Conservation (phyloP, 2,329 filamentous ascomycete species). For the Ophiosphaerella narmari region DNA sequence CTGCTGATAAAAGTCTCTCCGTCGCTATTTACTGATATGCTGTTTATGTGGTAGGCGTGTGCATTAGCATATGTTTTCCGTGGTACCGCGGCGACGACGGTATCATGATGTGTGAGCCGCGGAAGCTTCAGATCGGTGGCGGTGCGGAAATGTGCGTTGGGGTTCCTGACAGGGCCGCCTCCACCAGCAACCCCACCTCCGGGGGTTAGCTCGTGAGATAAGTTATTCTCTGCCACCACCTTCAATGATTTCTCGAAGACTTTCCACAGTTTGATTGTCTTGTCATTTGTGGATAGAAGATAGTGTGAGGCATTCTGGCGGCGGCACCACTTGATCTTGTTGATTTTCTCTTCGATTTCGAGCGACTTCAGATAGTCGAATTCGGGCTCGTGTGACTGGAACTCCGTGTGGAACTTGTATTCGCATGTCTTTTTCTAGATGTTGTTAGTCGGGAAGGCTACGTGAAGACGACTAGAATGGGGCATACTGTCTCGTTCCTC, state of each 20-base stretch:
- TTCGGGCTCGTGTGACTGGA: constrained; percentile 98
- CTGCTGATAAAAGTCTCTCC: constrained; percentile 99
- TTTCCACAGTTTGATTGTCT: constrained; percentile 99
- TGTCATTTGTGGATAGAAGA: constrained; percentile 97
- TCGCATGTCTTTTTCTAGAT: constrained; percentile 98
- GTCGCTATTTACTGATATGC: constrained; percentile 99
- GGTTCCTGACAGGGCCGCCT: constrained; percentile 76
- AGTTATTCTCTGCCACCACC: constrained; percentile 97
- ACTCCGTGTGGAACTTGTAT: constrained; percentile 99
- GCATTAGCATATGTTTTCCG: constrained; percentile 97
- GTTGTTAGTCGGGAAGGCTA: constrained; percentile 13
- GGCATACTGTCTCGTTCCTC: constrained; percentile 88
- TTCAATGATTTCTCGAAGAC: constrained; percentile 99
- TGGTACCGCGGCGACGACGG: constrained; percentile 93
- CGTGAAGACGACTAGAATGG: neutral
- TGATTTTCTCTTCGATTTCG: constrained; percentile 99
- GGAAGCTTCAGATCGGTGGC: constrained; percentile 88
- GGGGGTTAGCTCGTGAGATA: constrained; percentile 91
- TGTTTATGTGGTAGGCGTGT: constrained; percentile 99
- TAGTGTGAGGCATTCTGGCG: constrained; percentile 99
- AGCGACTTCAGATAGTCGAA: constrained; percentile 99
- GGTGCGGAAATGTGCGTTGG: constrained; percentile 75
- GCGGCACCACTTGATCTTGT: constrained; percentile 99
- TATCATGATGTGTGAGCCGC: constrained; percentile 96
- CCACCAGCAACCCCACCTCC: constrained; percentile 70